A percentile compares a stretch with the other conserved stretches of the same genome.
These are phyloP conservation scores for Trametes punicea DNA, from an alignment of 768 basidiomycete genomes.

Conservation along the genomic window DNA sequence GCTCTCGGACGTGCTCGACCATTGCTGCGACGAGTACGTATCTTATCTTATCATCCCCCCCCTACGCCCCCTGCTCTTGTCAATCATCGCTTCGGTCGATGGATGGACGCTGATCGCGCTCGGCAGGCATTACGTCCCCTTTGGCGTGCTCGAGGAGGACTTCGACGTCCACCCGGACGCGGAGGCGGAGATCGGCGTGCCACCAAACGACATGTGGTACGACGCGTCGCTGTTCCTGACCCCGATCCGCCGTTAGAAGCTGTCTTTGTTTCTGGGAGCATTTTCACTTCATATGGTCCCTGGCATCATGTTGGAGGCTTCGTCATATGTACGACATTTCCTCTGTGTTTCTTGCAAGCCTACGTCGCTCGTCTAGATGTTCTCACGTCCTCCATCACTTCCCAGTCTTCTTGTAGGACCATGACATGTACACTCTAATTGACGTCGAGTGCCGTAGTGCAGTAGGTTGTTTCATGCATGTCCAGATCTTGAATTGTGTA, in stretches of 20 bases:
- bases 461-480: no score
- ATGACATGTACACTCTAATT: no score
- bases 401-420: no score
- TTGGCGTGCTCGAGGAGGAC: not conserved
- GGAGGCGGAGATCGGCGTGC: not conserved
- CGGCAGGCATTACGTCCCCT: not conserved
- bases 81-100: not conserved
- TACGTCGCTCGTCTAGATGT: no score
- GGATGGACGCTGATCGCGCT: not conserved
- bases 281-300: no score
- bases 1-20: not conserved
- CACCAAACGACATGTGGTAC: constrained; percentile 3
- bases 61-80: not conserved
- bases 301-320: no score
- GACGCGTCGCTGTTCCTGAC: constrained; percentile 10
- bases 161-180: constrained; percentile 3
- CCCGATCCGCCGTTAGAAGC: constrained; percentile 2
- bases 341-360: no score
- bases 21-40: not conserved
- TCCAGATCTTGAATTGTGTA: no score
- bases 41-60: no score
- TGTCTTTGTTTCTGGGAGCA: not conserved
- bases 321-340: no score
- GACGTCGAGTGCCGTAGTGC: no score
- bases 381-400: no score